Percentiles rank a stretch among this genome's conserved stretches.
Conservation (phyloP, 345 rosid genomes). For the Anacardium occidentale region DNA sequence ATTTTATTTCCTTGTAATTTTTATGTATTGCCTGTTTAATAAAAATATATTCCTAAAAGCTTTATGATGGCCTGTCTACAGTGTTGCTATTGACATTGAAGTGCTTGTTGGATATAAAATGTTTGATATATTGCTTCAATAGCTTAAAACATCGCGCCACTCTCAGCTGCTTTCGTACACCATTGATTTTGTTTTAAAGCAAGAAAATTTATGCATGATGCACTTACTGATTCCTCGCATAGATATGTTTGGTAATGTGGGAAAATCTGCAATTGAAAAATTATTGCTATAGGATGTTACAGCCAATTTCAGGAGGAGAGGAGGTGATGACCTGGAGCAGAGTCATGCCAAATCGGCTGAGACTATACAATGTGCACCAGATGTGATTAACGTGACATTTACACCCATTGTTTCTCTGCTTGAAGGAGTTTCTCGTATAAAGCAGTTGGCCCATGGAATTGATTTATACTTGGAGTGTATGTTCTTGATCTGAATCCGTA, state of each 20-base stretch:
- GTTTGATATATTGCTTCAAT: too few species aligned
- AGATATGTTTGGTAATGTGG: constrained; percentile 1
- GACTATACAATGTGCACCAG: constrained; percentile 79
- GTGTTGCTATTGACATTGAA: too few species aligned
- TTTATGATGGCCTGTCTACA: too few species aligned
- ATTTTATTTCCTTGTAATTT: too few species aligned
- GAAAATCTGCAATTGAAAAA: constrained; percentile 22
- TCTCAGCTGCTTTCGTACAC: background rate
- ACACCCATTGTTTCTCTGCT: constrained; percentile 81
- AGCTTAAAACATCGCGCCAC: too few species aligned
- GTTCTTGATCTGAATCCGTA: too few species aligned
- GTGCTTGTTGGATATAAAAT: too few species aligned
- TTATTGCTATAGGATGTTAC: constrained; percentile 84
- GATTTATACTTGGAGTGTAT: constrained; percentile 91
- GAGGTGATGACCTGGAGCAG: constrained; percentile 98
- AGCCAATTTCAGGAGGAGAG: constrained; percentile 96
- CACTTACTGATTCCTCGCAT: too few species aligned
- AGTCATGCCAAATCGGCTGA: constrained; percentile 91
- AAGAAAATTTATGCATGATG: too few species aligned
- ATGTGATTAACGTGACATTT: constrained; percentile 90
- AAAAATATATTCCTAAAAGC: too few species aligned
- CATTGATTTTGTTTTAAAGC: background rate
- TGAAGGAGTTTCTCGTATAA: constrained; percentile 82
- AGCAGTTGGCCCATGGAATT: constrained; percentile 80
- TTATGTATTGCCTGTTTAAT: too few species aligned